Base-by-base conservation (phyloP, 2,329 filamentous ascomycete species). In the Pseudogymnoascus sp. region DNA sequence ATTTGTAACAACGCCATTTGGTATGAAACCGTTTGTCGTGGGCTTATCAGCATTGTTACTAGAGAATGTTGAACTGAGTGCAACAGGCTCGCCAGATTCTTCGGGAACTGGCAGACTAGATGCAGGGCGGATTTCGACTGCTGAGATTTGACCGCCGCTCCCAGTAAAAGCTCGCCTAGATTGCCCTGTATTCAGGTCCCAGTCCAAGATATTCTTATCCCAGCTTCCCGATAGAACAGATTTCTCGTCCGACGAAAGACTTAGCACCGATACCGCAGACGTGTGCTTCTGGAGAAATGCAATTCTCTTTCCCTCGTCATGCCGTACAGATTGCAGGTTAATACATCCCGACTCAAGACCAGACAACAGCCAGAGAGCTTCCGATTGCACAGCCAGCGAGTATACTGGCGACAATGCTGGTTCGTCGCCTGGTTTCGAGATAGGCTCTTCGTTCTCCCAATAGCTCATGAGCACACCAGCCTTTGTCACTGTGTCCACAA, bases 401-500 rank as follows among this genome's bases (percentile, higher is more conserved):
- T 99, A 99, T 0, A 99, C 93, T 0, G 94, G 92, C 8, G 91
- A 96, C n/a, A 93, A 76, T 4, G 83, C 77, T 23, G 84, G 77
- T 2, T 90, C 87, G 59, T 88, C 79, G 1, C 67, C 69, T 5
- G 65, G 63, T n/a, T 40, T 66, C 16, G 71, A 73, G 2, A 76
- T 67, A 1, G 85, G 84, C 72, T 99, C 93, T 73, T 97, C 92
- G 70, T 97, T 99, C 75, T 97, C 94, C 94, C 94, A 99, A 75
- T 99, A 99, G 61, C 90, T 96, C 83, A 97, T 87, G 60, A 97
- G 78, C 5, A 96, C 90, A 1, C 92, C 94, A 1, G 93, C 92
- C 75, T 99, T 99, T 63, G 91, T 91, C 47, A 99, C 94, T 70
- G 91, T 96, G 73, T 99, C 94, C 42, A 99, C 94, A 70, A 97